Evolutionary conservation across 352 stramenopile genomes (phyloP).

Genomic region (Pythium sukuiense): DNA sequence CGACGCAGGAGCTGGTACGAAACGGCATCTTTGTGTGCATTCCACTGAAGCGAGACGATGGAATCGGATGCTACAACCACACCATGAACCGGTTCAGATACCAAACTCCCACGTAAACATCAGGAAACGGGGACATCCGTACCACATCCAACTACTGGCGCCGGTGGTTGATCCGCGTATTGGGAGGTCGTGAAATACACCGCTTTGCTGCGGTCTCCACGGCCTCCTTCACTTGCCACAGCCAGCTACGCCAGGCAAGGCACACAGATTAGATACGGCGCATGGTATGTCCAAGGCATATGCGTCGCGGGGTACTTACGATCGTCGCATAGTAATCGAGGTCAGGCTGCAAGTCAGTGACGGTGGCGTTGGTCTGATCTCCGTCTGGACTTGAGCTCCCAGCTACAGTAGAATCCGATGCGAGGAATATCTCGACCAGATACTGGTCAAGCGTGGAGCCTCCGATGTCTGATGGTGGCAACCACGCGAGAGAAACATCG

Average conservation of each 20-base stretch:
- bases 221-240: slow-evolving; percentile 28
- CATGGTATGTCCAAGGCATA: not conserved
- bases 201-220: slow-evolving; percentile 36
- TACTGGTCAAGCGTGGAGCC: slow-evolving; percentile 47
- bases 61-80: slow-evolving; percentile 7
- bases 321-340: slow-evolving; percentile 46
- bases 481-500: slow-evolving; percentile 36
- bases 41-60: slow-evolving; percentile 12
- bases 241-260: slow-evolving; percentile 26
- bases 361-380: slow-evolving; percentile 23
- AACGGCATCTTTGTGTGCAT: not conserved
- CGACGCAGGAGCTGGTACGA: slow-evolving; percentile 44
- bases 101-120: not conserved
- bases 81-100: not conserved
- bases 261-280: not conserved
- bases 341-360: slow-evolving; percentile 26
- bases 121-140: not conserved
- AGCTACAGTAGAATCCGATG: not conserved
- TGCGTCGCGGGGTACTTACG: slow-evolving; percentile 30
- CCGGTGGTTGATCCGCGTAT: slow-evolving; percentile 36
- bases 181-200: slow-evolving; percentile 45
- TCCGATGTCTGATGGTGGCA: slow-evolving; percentile 42
- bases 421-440: slow-evolving; percentile 27
- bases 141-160: slow-evolving; percentile 54
- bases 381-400: slow-evolving; percentile 3